Evolutionary conservation across 2,329 filamentous ascomycete genomes (phyloP).

Genomic region (Paecilomyces sp.): DNA sequence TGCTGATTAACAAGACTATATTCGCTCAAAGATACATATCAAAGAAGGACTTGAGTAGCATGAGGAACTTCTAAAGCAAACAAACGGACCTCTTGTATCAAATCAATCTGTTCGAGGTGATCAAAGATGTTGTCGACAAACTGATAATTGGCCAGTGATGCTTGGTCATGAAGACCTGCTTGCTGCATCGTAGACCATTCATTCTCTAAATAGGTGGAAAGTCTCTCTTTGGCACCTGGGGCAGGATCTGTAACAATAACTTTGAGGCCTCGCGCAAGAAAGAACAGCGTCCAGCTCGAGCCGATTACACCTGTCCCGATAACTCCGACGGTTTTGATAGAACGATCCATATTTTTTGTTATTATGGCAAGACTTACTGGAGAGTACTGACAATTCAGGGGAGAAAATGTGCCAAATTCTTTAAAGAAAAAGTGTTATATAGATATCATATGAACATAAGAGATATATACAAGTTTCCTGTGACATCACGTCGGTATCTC

Average conservation of each 20-base stretch:
- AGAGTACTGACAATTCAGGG: too few relatives aligned
- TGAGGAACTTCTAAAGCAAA: background rate
- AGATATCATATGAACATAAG: too few relatives aligned
- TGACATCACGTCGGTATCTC: too few relatives aligned
- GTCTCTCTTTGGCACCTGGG: background rate
- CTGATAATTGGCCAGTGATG: background rate
- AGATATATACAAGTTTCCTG: too few relatives aligned
- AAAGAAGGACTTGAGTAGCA: background rate
- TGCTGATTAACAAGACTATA: too few relatives aligned
- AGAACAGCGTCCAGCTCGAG: background rate
- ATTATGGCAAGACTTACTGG: too few relatives aligned
- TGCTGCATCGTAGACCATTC: background rate
- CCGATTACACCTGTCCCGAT: background rate
- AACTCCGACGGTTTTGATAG: background rate
- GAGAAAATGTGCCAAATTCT: too few relatives aligned
- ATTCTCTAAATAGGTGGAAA: background rate
- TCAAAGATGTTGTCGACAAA: background rate
- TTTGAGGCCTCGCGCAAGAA: background rate
- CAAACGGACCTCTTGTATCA: background rate
- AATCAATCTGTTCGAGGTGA: background rate
- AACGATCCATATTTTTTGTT: background rate
- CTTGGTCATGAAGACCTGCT: background rate
- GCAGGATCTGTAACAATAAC: background rate
- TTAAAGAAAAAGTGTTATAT: too few relatives aligned
- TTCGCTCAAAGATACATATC: too few relatives aligned